phyloP scores from a whole-genome alignment of 148 eudicot species.

The Beta vulgaris region DNA sequence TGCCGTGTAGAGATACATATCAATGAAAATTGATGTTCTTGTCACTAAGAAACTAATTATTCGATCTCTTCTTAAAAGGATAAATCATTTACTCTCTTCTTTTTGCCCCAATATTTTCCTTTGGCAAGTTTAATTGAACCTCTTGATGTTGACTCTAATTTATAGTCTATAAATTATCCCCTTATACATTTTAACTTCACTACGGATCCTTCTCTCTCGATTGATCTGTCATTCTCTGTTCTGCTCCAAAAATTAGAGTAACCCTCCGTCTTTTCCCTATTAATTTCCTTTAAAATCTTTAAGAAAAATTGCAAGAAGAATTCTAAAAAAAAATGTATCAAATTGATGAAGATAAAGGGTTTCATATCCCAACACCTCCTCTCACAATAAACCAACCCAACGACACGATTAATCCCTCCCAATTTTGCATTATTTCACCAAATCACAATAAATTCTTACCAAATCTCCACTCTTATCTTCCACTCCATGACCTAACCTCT shows the following conservation, averaged over 20 bases:
- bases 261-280: too few relatives aligned
- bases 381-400: constrained; percentile 9
- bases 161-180: constrained; percentile 20
- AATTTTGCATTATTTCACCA: constrained; percentile 20
- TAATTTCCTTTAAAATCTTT: too few relatives aligned
- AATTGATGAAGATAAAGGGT: constrained; percentile 12
- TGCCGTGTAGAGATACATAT: constrained; percentile 26
- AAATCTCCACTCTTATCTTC: constrained; percentile 22
- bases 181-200: not conserved
- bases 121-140: constrained; percentile 14
- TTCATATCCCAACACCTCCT: not conserved
- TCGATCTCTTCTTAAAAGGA: not conserved
- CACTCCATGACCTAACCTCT: constrained; percentile 26
- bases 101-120: not conserved
- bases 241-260: not conserved
- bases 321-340: constrained; percentile 16
- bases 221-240: not conserved
- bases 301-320: not conserved
- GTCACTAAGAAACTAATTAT: constrained; percentile 17
- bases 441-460: constrained; percentile 23
- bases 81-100: not conserved
- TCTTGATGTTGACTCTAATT: constrained; percentile 20
- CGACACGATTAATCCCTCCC: constrained; percentile 11
- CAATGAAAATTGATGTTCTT: constrained; percentile 18
- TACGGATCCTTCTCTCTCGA: not conserved